Base-by-base conservation (phyloP, 2,329 filamentous ascomycete genomes). In the Talaromyces sp. region DNA sequence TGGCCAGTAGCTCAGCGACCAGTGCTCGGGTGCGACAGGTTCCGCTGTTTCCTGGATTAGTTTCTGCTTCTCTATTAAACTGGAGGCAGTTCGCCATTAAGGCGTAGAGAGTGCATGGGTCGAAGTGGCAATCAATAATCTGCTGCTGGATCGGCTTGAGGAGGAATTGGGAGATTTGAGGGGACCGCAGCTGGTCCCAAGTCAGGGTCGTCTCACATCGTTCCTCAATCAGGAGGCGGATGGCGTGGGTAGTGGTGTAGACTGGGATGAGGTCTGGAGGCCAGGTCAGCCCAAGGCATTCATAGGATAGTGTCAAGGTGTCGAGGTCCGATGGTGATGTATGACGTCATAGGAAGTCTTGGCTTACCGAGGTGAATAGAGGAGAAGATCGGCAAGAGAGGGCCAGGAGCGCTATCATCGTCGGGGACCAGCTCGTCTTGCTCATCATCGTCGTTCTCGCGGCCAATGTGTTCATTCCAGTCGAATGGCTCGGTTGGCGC, bases 171-270 rank as follows among this genome's bases (percentile, higher is more conserved):
- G 92, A 96, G 60, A 98, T 89, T 73, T 98, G 93, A 3, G 93
- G 93, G n/a, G 92, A 96, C 64, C 93, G 86, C 64, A 98, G 81
- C 74, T 98, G 93, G 65, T 98, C 93, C 93, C 93, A 98, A 17
- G 91, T 89, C 56, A 98, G 79, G 0, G 91, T 93, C 1, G 93
- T 97, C 78, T 98, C 93, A 75, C 91, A 96, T 71, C 90, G 87
- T 62, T 90, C 83, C 66, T 90, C 85, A 62, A 98, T 87, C 60
- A 97, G 83, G 58, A 92, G 86, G 66, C 93, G 89, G 64, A 97
- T 93, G 32, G 90, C 86, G 75, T 97, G 93, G 29, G 93, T 96
- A 66, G 96, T 86, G 74, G 87, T 89, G 80, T 97, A 97, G 61
- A 96, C 86, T 21, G 93, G 93, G 7, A 97, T 82, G 10, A 89